Conservation (phyloP, 2,329 filamentous ascomycete genomes). For the Thyridium curvatum region DNA sequence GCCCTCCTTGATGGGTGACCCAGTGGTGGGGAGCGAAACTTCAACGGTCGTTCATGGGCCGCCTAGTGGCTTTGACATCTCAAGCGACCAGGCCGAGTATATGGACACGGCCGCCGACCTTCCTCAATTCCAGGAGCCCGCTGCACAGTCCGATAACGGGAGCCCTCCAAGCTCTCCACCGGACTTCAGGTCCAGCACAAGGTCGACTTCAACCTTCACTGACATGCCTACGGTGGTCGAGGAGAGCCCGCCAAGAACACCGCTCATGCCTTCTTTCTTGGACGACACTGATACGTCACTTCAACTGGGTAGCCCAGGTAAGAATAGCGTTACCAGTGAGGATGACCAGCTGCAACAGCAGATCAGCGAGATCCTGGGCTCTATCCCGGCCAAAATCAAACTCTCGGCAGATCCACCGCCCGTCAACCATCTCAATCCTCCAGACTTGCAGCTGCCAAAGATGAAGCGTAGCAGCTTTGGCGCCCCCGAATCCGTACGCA, state of each 20-base stretch:
- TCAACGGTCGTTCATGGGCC: constrained; percentile 31
- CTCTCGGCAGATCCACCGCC: constrained; percentile 53
- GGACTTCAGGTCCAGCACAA: constrained; percentile 24
- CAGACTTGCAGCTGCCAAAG: constrained; percentile 43
- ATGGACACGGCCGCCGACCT: constrained; percentile 39
- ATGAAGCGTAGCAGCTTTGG: constrained; percentile 1
- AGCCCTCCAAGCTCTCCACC: constrained; percentile 46
- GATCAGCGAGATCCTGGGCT: constrained; percentile 71
- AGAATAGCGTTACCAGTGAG: constrained; percentile 30
- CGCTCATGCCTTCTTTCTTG: constrained; percentile 34
- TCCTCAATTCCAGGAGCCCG: constrained; percentile 20
- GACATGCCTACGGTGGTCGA: constrained; percentile 38
- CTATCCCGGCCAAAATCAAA: constrained; percentile 73
- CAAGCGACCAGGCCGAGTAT: constrained; percentile 35
- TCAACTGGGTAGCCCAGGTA: constrained; percentile 24
- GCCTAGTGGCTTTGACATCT: constrained; percentile 30
- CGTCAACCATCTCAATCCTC: constrained; percentile 49
- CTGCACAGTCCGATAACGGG: constrained; percentile 20
- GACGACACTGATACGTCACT: constrained; percentile 38
- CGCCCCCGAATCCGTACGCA: constrained; percentile 30
- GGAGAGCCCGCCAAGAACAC: constrained; percentile 33
- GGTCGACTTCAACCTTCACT: constrained; percentile 34
- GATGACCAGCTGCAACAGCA: constrained; percentile 72
- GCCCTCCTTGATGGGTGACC: constrained; percentile 23
- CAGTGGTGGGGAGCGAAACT: constrained; percentile 23